Evolutionary conservation across 192 early-diverging fungal species (phyloP), one percentile per base, ranked within the genome.

Genomic region (Coemansia sp.): DNA sequence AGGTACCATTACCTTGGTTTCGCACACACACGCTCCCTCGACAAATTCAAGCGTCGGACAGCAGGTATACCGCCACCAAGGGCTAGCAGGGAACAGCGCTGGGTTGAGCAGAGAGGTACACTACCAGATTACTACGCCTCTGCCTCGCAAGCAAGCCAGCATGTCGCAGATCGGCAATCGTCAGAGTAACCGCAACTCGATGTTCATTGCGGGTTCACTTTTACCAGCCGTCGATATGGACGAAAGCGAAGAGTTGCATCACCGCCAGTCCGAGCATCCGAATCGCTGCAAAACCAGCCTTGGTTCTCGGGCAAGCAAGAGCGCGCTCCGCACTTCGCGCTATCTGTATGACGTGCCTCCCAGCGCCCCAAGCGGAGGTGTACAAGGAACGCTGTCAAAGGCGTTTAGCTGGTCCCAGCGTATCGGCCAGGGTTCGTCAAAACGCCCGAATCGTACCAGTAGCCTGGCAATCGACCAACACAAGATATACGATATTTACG

Each of bases 401-500:
- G 71, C 72, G 5, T 43, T 80, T 24, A 49, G 65, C 39, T 80
- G 73, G 78, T 67, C 78, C 22, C 78, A 80, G 29, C 67, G 78
- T 30, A 50, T 80, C 41, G 64, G 65, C 40, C 68, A 74, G 2
- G 58, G 27, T 34, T 32, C 65, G 0, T 66, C 70, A 1, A 59
- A 29, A 18, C 69, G 59, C 29, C 52, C 64, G 8, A 55, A 62
- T 1, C 65, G 70, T 0, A 56, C 66, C 24, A 66, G 60, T 16
- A 72, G 69, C 55, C 64, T 65, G 20, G 62, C 73, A 11, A 29
- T 76, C 6, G 71, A 76, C 38, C 79, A 82, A 59, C 67, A 82
- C 70, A 82, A 76, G 65, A 82, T 82, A 20, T 82, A 82, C 62
- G 74, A 76, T 53, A 82, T 82, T 38, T 82, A 82, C 65, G 74